Conservation (phyloP, 2,329 filamentous ascomycete species). For the Paracamarosporium sp. region DNA sequence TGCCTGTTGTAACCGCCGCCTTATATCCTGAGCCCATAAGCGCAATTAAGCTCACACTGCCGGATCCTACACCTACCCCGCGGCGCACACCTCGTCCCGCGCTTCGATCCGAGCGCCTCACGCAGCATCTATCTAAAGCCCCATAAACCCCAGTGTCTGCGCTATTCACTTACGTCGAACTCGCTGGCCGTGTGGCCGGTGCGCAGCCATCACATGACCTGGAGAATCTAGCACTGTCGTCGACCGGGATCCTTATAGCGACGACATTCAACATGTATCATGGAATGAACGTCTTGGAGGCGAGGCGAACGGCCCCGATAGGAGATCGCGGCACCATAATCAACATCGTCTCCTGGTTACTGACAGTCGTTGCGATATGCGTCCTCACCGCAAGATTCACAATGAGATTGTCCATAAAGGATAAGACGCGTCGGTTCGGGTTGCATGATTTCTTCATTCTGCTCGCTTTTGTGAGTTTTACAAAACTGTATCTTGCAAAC, state of each 20-base stretch:
- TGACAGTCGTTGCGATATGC: constrained; percentile 29
- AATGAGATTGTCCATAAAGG: constrained; percentile 31
- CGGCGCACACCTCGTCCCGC: constrained; percentile 19
- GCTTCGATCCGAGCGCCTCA: constrained; percentile 18
- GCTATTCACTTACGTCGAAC: constrained; percentile 18
- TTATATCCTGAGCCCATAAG: constrained; percentile 24
- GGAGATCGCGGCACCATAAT: constrained; percentile 23
- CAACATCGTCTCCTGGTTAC: constrained; percentile 34
- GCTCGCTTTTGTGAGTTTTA: constrained; percentile 30
- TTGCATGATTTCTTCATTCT: constrained; percentile 33
- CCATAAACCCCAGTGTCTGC: constrained; percentile 14
- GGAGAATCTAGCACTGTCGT: constrained; percentile 6
- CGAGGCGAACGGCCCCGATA: constrained; percentile 16
- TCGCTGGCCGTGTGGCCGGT: constrained; percentile 29
- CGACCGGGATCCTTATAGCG: constrained; percentile 7
- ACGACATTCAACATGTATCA: constrained; percentile 18
- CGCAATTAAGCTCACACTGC: constrained; percentile 29
- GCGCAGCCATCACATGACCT: constrained; percentile 26
- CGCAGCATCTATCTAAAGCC: constrained; percentile 22
- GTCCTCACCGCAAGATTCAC: constrained; percentile 30
- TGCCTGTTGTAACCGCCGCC: constrained; percentile 14
- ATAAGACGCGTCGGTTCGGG: constrained; percentile 21
- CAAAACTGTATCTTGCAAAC: neutral
- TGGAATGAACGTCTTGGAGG: constrained; percentile 14
- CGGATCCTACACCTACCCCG: constrained; percentile 21